Evolutionary conservation across 2,329 filamentous ascomycete genomes (phyloP), one percentile per base, ranked within the genome.

Genomic region (Fusarium pseudoanthophilum): DNA sequence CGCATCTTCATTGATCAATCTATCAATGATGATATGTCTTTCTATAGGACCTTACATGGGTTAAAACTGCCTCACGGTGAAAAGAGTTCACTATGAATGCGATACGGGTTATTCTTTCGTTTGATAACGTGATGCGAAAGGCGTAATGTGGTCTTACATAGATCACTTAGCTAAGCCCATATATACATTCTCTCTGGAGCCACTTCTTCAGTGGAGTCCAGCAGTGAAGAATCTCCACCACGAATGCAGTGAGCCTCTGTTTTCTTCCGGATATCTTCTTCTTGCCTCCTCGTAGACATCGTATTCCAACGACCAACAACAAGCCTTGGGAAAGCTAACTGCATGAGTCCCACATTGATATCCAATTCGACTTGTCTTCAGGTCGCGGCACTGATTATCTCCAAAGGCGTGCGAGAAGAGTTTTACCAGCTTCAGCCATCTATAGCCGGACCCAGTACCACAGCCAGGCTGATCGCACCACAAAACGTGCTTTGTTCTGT

Each of bases 381-480:
- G 2, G 7, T 42, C 15, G 0, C 4, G 10, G 8, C 52, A 42
- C 8, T 11, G 6, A 10, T 30, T 16, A 10, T 15, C 21, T 10
- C 6, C 21, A 32, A 16, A 16, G 13, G 2, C 9, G 18, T 36
- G 20, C 8, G 28, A 58, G 16, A 36, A 45, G 24, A 58, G n/a
- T 4, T 24, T 37, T 11, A 16, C 30, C 42, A 67, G 43, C 16
- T 49, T 67, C 16, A 64, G 11, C 64, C 67, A 63, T 34, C 58
- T 42, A 24, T n/a, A 16, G 26, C 57, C 40, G 10, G 46, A 16
- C 20, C 67, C 58, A 37, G 67, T 69, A 2, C 26, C 30, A 39
- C 67, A 70, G 24, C 4, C 58, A 11, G 53, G 37, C 7, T 37
- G 52, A 24, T 63, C 52, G 6, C 64, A 70, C 67, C 53, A 68